These are phyloP conservation scores for Neurospora africana DNA, from an alignment of 495 filamentous ascomycete genomes.

Conservation along the genomic window DNA sequence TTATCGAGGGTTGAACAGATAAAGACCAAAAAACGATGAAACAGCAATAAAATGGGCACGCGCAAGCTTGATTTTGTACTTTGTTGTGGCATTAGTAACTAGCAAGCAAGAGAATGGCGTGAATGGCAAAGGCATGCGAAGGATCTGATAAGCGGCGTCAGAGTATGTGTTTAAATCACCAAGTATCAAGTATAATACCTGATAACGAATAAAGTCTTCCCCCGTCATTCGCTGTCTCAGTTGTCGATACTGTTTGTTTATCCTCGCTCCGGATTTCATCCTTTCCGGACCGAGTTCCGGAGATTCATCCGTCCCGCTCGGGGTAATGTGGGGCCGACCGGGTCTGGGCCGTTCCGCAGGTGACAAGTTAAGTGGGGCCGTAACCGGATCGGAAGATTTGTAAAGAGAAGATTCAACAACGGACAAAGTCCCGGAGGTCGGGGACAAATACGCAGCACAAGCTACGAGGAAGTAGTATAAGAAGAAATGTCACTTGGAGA, in stretches of 20 bases:
- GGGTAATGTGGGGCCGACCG: neutral
- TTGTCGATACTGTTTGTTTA: neutral
- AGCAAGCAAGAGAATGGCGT: neutral
- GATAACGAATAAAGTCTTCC: neutral
- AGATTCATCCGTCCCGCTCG: neutral
- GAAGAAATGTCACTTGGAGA: too few species aligned
- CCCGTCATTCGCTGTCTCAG: neutral
- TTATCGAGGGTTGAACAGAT: neutral
- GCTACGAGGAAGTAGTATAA: too few species aligned
- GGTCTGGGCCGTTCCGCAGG: neutral
- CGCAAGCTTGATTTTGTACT: neutral
- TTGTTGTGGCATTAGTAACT: accelerated
- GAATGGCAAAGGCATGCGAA: neutral
- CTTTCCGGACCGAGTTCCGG: neutral
- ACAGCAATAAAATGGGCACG: neutral
- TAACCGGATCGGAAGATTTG: neutral
- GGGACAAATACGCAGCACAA: too few species aligned
- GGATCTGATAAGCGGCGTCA: neutral
- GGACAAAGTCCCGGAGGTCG: neutral
- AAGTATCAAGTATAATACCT: neutral
- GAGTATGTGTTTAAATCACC: too few species aligned
- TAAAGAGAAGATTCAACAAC: neutral
- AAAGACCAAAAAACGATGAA: neutral
- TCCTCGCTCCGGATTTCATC: too few species aligned
- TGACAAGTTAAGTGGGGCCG: neutral